phyloP scores from a whole-genome alignment of 2,329 filamentous ascomycete genomes.

The Sporothrix variecibatus region DNA sequence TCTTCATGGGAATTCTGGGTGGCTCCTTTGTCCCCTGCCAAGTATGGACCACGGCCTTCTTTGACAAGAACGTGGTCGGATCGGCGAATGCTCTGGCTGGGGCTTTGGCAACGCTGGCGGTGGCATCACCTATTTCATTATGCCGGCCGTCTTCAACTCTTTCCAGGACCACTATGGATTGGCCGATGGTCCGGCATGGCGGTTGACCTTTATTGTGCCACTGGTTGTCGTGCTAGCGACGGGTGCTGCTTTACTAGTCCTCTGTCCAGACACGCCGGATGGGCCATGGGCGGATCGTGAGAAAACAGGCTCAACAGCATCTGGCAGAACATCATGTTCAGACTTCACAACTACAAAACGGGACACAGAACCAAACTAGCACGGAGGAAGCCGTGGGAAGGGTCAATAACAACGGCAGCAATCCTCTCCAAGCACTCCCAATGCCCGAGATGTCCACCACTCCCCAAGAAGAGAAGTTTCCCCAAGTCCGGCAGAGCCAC shows the following conservation, averaged over 20 bases:
- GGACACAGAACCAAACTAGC: too few relatives aligned
- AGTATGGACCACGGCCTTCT: slow-evolving; percentile 91
- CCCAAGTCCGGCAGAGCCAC: not conserved
- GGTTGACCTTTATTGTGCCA: slow-evolving; percentile 22
- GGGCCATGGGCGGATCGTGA: slow-evolving; percentile 78
- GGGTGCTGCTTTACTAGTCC: not conserved
- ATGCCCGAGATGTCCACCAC: not conserved
- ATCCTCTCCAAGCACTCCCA: too few relatives aligned
- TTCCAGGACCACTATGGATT: not conserved
- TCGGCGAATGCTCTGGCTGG: slow-evolving; percentile 84
- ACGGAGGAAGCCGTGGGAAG: not conserved
- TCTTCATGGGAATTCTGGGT: slow-evolving; percentile 80
- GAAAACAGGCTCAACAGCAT: slow-evolving; percentile 57
- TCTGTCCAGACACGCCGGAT: slow-evolving; percentile 67
- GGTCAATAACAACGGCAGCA: not conserved
- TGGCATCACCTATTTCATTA: slow-evolving; percentile 89
- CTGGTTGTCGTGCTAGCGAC: slow-evolving; percentile 1
- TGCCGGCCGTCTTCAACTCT: slow-evolving; percentile 80
- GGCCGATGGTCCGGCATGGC: slow-evolving; percentile 5
- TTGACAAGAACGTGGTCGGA: slow-evolving; percentile 88
- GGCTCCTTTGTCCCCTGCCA: slow-evolving; percentile 83
- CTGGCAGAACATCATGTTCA: slow-evolving; percentile 45
- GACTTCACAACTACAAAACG: not conserved
- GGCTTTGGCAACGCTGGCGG: slow-evolving; percentile 87
- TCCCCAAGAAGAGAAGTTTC: not conserved